Evolutionary conservation across 371 early-diverging fungal species (phyloP).

Genomic region (Apophysomyces variabilis): DNA sequence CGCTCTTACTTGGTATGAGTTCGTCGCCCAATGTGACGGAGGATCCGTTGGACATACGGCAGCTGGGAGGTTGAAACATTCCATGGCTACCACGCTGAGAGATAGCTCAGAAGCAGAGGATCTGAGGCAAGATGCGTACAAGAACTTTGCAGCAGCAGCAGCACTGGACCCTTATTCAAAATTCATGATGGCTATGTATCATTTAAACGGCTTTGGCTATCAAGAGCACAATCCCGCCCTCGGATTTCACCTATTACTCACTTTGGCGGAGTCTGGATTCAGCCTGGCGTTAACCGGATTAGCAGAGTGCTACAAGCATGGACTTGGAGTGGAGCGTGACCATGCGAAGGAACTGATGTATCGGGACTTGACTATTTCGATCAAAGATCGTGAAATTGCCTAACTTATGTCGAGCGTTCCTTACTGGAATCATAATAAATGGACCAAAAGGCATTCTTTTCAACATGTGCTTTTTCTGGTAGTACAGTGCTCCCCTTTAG

Average conservation of each 20-base stretch:
- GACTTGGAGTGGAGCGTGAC: constrained; percentile 36
- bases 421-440: not conserved
- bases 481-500: too few species aligned
- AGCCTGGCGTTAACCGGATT: constrained; percentile 19
- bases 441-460: not conserved
- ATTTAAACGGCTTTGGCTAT: constrained; percentile 28
- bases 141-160: constrained; percentile 17
- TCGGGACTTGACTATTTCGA: constrained; percentile 38
- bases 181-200: constrained; percentile 30
- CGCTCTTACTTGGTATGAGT: constrained; percentile 23
- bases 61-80: constrained; percentile 25
- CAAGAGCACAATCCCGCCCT: constrained; percentile 14
- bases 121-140: constrained; percentile 20
- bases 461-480: too few species aligned
- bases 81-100: constrained; percentile 1
- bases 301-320: constrained; percentile 41
- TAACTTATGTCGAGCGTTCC: too few species aligned
- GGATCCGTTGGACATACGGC: constrained; percentile 24
- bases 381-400: constrained; percentile 7
- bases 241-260: constrained; percentile 20
- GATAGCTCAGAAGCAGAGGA: not conserved
- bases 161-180: constrained; percentile 15
- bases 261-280: constrained; percentile 19
- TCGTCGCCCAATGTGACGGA: constrained; percentile 9
- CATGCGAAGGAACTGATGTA: constrained; percentile 34